These are phyloP conservation scores for Pyrenophora graminea DNA, from an alignment of 2,329 filamentous ascomycete genomes.

Conservation along the genomic window DNA sequence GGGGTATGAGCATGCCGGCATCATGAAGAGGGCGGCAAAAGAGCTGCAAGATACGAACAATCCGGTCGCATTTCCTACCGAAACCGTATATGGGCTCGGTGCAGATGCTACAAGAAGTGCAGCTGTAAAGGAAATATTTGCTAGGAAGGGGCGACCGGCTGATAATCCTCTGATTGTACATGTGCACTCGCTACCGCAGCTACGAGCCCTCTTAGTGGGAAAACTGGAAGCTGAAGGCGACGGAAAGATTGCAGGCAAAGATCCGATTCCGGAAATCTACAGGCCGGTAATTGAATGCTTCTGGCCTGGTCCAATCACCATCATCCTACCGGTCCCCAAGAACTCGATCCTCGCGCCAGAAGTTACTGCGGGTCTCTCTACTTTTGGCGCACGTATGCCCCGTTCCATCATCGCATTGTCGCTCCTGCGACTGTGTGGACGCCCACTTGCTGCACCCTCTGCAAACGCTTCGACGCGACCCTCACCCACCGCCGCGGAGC, in stretches of 20 bases:
- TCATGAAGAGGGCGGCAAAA: conserved; percentile 67
- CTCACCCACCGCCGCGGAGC: conserved; percentile 85
- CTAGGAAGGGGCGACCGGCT: conserved; percentile 83
- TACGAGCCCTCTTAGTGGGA: conserved; percentile 63
- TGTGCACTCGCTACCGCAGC: conserved; percentile 77
- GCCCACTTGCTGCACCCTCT: conserved; percentile 86
- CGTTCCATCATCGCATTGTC: conserved; percentile 80
- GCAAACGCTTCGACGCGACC: conserved; percentile 94
- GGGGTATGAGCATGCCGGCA: conserved; percentile 51
- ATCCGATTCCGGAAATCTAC: conserved; percentile 74
- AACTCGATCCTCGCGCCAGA: conserved; percentile 78
- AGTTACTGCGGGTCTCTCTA: conserved; percentile 82
- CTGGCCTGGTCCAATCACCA: conserved; percentile 94
- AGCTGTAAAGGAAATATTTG: conserved; percentile 89
- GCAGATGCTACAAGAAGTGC: conserved; percentile 86
- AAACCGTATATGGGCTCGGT: conserved; percentile 97
- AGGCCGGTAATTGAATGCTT: conserved; percentile 75
- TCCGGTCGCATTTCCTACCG: conserved; percentile 93
- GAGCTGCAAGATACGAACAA: conserved; percentile 67
- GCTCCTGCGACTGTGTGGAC: conserved; percentile 77
- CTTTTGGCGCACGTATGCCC: conserved; percentile 91
- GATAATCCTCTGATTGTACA: conserved; percentile 98
- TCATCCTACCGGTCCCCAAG: conserved; percentile 78
- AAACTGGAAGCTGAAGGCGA: conserved; percentile 11
- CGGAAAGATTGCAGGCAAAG: conserved; percentile 18